A percentile compares a stretch with the other conserved stretches of the same genome.
Evolutionary conservation across 352 stramenopile species (phyloP).

Genomic region (Globisporangium nagaii): DNA sequence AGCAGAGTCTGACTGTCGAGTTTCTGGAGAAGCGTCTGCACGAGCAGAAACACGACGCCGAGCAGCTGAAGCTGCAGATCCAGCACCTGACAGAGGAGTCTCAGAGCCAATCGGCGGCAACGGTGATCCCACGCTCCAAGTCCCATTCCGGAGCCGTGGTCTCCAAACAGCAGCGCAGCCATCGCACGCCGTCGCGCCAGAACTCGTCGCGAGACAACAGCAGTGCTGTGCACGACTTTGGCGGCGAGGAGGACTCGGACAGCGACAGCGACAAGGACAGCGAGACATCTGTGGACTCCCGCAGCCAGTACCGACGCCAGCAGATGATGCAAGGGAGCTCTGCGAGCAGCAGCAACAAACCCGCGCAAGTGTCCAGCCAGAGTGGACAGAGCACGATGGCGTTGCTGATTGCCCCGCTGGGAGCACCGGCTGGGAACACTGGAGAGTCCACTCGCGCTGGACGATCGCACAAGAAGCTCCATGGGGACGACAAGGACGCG

Average conservation of each 20-base stretch:
- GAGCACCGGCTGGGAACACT: neutral
- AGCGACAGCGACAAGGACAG: constrained; percentile 42
- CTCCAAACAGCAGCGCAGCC: constrained; percentile 2
- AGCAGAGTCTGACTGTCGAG: constrained; percentile 47
- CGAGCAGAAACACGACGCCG: constrained; percentile 53
- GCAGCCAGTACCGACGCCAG: constrained; percentile 10
- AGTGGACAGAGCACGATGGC: constrained; percentile 3
- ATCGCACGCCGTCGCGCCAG: neutral
- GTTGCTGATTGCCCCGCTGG: constrained; percentile 6
- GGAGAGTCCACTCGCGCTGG: neutral
- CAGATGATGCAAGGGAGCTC: neutral
- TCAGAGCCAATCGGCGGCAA: neutral
- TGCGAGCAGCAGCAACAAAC: neutral
- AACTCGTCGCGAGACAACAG: neutral
- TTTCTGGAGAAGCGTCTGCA: constrained; percentile 47
- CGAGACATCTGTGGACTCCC: constrained; percentile 10
- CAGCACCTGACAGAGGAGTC: constrained; percentile 18
- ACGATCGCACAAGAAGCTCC: neutral
- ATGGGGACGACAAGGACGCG: neutral
- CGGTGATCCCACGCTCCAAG: constrained; percentile 20
- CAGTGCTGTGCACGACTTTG: constrained; percentile 9
- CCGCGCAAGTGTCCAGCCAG: neutral
- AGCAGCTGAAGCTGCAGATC: constrained; percentile 44
- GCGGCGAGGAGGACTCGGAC: constrained; percentile 30
- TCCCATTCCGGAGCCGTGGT: constrained; percentile 17